phyloP scores from a whole-genome alignment of 2,329 filamentous ascomycete genomes.

The Colletotrichum incanum region DNA sequence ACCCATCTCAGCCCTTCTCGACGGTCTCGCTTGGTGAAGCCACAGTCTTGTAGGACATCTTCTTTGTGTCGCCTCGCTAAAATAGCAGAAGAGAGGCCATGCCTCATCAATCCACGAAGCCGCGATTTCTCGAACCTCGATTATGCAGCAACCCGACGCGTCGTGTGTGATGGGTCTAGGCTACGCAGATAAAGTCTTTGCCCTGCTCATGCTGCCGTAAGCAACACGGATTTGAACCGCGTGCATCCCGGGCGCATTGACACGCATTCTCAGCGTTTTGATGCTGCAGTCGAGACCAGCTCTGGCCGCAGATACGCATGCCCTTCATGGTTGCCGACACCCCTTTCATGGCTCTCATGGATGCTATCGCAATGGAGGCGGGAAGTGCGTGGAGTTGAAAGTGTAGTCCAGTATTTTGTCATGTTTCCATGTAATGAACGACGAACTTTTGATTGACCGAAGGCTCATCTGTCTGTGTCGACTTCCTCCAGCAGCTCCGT shows the following conservation, averaged over 20 bases:
- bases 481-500: constrained; percentile 72
- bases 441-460: not conserved
- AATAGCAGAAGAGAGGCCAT: constrained; percentile 2
- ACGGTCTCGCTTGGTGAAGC: constrained; percentile 21
- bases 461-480: constrained; percentile 44
- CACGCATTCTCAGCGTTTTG: not conserved
- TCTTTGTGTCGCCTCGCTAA: constrained; percentile 14
- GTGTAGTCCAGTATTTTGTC: not conserved
- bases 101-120: constrained; percentile 5
- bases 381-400: not conserved
- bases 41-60: constrained; percentile 4
- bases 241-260: not conserved
- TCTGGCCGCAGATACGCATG: not conserved
- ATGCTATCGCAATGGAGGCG: not conserved
- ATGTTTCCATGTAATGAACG: not conserved
- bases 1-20: not conserved
- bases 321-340: not conserved
- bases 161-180: not conserved
- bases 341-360: not conserved
- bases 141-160: constrained; percentile 30
- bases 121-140: constrained; percentile 29
- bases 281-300: constrained; percentile 24
- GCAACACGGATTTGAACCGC: constrained; percentile 27
- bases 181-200: not conserved
- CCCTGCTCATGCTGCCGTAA: constrained; percentile 4